Percentiles rank a stretch among this genome's conserved stretches.
phyloP scores from a whole-genome alignment of 1,284 basidiomycete species.

The Heterobasidion parviporum region DNA sequence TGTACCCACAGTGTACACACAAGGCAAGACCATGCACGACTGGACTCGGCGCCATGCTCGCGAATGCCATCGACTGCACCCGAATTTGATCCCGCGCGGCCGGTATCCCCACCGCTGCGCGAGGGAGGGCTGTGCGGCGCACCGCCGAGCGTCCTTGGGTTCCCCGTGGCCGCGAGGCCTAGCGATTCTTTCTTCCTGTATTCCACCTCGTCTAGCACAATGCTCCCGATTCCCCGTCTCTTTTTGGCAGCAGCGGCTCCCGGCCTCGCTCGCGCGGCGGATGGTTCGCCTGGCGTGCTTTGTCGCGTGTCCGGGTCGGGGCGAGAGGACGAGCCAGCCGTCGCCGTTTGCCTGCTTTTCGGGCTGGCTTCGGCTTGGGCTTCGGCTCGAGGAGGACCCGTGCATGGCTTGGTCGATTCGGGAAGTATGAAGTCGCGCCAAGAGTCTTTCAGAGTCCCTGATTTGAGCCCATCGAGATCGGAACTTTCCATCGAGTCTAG shows the following conservation, averaged over 20 bases:
- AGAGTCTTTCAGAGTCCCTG: conserved; percentile 32
- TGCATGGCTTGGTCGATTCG: neutral
- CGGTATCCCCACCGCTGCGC: neutral
- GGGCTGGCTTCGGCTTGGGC: neutral
- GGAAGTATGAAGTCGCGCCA: conserved; percentile 40
- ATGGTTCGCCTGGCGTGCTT: neutral
- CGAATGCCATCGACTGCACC: neutral
- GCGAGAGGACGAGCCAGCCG: neutral
- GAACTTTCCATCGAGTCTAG: conserved; percentile 31
- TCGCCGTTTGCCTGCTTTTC: neutral
- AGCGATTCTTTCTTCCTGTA: conserved; percentile 38
- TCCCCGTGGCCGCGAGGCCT: conserved; percentile 17
- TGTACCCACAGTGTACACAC: conserved; percentile 46
- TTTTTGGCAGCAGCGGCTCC: neutral
- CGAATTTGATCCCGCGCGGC: neutral
- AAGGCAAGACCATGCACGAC: conserved; percentile 34
- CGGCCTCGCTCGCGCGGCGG: too few species aligned
- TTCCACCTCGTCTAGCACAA: conserved; percentile 39
- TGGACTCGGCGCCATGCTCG: neutral
- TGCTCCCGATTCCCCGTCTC: conserved; percentile 22
- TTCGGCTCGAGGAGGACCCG: neutral
- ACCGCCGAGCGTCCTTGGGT: neutral
- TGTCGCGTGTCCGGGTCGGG: neutral
- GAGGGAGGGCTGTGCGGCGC: neutral
- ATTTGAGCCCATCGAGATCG: conserved; percentile 27